Evolutionary conservation across 1,284 basidiomycete species (phyloP).

Genomic region (Ustilago hordei): DNA sequence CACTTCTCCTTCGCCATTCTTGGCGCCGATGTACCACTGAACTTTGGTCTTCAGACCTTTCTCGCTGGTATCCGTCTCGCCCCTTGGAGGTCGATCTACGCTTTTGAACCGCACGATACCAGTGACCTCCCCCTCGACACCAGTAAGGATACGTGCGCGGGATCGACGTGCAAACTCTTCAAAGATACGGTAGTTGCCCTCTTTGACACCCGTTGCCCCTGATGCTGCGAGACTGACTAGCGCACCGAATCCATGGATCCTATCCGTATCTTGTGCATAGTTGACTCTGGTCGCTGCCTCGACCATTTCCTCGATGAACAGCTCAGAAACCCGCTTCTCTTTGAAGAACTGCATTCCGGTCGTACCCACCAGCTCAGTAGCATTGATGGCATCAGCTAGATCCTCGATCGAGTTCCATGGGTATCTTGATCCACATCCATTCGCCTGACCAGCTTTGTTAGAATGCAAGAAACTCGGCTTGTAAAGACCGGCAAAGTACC

Average conservation of each 20-base stretch:
- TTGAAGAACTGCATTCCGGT: constrained; percentile 67
- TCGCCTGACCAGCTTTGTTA: constrained; percentile 15
- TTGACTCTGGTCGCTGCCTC: constrained; percentile 88
- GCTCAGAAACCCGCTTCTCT: constrained; percentile 46
- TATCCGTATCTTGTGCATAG: constrained; percentile 79
- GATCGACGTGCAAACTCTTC: constrained; percentile 81
- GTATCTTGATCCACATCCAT: constrained; percentile 37
- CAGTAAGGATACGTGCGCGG: constrained; percentile 70
- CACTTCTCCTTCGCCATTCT: constrained; percentile 56
- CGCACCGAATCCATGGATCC: constrained; percentile 85
- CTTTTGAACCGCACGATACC: constrained; percentile 57
- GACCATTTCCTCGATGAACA: constrained; percentile 78
- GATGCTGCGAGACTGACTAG: constrained; percentile 79
- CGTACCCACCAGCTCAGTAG: constrained; percentile 66
- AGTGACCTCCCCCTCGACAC: constrained; percentile 60
- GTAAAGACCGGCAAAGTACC: constrained; percentile 76
- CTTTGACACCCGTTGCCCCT: constrained; percentile 78
- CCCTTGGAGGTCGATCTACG: neutral
- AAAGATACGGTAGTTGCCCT: constrained; percentile 89
- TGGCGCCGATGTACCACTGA: constrained; percentile 64
- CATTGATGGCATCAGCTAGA: constrained; percentile 75
- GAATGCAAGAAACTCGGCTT: constrained; percentile 73
- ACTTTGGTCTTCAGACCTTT: neutral
- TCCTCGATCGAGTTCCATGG: constrained; percentile 77
- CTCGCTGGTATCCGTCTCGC: neutral